Evolutionary conservation across 208 protist species (phyloP), one percentile per base, ranked within the genome.

Genomic region (Crithidia thermophila): DNA sequence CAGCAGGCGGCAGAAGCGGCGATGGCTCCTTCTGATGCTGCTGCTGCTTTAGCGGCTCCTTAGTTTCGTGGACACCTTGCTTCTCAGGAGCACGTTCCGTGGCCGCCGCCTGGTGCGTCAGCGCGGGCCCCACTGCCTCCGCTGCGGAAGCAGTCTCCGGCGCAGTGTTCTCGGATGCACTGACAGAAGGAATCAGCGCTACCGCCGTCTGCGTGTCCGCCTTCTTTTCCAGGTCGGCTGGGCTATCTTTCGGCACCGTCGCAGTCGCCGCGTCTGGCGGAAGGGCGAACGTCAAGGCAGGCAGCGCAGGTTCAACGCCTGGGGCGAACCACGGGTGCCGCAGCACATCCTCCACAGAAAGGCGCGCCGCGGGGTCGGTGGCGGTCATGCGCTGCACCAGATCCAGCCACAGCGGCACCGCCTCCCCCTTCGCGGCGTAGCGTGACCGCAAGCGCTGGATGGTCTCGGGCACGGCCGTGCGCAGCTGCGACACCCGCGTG

Each of bases 351-450:
- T 79, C 72, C 28, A 94, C 78, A 6, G 79, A 82, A 34, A 76
- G 72, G 10, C 91, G 81, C 30, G 61, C 50, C 33, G 68, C 64
- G 13, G 87, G 84, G 43, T 95, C 77, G 0, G 75, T 42, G 20
- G 61, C 52, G 3, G 93, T 67, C 84, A 97, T 94, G 10, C 47
- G 28, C 33, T 69, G 59, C 57, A 97, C 71, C 30, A 97, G 51
- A 27, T 93, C 86, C 33, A 81, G 42, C 69, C 78, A 84, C 46
- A 47, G 40, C 13, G 77, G 77, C 20, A 57, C 39, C 14, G 33
- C 30, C 23, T 65, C 50, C 3, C 58, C 58, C 2, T 23, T 37
- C 21, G 55, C 33, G n/a, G 50, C 28, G 55, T 77, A 67, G 30
- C 75, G 62, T 23, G n/a, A 20, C 1, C 77, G 34, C 20, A 65